phyloP scores from a whole-genome alignment of 768 basidiomycete species.

The Phaeotremella fagi region DNA sequence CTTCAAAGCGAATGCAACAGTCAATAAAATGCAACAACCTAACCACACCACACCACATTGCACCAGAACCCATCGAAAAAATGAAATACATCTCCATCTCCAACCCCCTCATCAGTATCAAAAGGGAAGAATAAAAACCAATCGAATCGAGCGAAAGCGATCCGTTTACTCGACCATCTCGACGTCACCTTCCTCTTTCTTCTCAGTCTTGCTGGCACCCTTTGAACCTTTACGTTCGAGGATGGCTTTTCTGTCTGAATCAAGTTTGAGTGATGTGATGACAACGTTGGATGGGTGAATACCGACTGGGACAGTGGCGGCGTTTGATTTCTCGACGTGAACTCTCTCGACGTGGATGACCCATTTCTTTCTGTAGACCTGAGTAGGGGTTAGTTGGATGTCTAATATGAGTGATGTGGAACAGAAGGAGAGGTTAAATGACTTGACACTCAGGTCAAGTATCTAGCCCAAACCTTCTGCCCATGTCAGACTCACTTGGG shows the following conservation, averaged over 20 bases:
- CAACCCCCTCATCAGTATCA: neutral
- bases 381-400: conserved; percentile 30
- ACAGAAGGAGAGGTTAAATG: too few species aligned
- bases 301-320: conserved; percentile 86
- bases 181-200: conserved; percentile 43
- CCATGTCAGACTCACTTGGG: conserved; percentile 53
- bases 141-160: neutral
- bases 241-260: conserved; percentile 49
- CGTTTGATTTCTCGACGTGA: conserved; percentile 94
- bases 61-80: neutral
- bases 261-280: conserved; percentile 75
- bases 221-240: conserved; percentile 47
- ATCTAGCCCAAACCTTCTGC: too few species aligned
- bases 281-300: conserved; percentile 96
- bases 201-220: conserved; percentile 23
- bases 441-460: too few species aligned
- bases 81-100: neutral
- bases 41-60: too few species aligned
- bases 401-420: too few species aligned
- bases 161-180: conserved; percentile 47
- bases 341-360: conserved; percentile 98
- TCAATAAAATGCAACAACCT: too few species aligned
- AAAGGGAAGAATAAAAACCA: neutral
- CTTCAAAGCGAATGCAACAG: too few species aligned
- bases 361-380: conserved; percentile 99